These are phyloP conservation scores for Fusarium guadeloupense DNA, from an alignment of 2,329 filamentous ascomycete species.

Conservation along the genomic window DNA sequence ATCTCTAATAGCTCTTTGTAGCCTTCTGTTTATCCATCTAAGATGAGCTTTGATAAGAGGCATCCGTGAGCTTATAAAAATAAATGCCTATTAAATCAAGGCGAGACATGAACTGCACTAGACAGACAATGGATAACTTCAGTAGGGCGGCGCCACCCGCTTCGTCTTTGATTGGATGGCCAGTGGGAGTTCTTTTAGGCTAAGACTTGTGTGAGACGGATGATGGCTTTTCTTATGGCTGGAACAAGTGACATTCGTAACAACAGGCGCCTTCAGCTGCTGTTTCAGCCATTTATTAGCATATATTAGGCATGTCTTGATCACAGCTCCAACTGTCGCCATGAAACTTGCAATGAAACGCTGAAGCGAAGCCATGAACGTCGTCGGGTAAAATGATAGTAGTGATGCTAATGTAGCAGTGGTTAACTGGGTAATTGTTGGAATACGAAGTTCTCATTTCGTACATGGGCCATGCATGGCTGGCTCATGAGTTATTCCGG, in stretches of 20 bases:
- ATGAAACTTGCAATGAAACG: constrained; percentile 17
- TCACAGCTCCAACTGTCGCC: constrained; percentile 1
- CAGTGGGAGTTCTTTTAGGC: not conserved
- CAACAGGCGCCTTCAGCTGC: not conserved
- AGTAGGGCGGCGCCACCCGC: constrained; percentile 16
- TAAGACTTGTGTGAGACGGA: not conserved
- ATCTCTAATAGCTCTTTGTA: too few species aligned
- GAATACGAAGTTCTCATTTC: not conserved
- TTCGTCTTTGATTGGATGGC: constrained; percentile 2
- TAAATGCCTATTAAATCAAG: too few species aligned
- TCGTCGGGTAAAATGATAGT: not conserved
- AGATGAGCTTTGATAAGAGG: too few species aligned
- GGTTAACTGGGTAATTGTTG: not conserved
- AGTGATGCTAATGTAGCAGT: too few species aligned
- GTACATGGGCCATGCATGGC: not conserved
- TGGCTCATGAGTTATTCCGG: too few species aligned
- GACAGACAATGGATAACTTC: too few species aligned
- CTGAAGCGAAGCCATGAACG: not conserved
- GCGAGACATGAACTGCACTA: too few species aligned
- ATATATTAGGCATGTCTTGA: constrained; percentile 3
- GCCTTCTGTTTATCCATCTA: too few species aligned
- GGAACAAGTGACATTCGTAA: not conserved
- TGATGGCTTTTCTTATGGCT: not conserved
- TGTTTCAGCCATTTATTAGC: constrained; percentile 13
- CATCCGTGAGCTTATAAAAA: too few species aligned